Conservation (phyloP, 805 yeast species). For the Cyberlindnera sargentensis region DNA sequence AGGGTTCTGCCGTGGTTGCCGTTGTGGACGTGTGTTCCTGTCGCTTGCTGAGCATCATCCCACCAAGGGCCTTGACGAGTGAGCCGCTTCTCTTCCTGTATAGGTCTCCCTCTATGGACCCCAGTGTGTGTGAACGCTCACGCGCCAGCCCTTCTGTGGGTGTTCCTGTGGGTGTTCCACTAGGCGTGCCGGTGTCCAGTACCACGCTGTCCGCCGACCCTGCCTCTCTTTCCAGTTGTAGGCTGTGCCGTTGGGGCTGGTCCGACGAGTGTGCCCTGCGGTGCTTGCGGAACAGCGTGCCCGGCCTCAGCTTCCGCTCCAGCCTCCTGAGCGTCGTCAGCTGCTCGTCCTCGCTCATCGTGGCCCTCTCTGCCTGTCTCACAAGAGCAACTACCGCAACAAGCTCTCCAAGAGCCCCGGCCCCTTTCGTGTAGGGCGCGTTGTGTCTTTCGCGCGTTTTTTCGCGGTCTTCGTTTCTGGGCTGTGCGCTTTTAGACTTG, state of each 20-base stretch:
- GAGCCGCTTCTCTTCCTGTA: constrained; percentile 30
- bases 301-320: neutral
- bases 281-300: neutral
- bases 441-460: too few relatives aligned
- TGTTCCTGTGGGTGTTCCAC: too few relatives aligned
- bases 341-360: neutral
- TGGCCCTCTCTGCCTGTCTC: neutral
- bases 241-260: neutral
- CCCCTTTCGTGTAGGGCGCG: too few relatives aligned
- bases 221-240: neutral
- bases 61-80: constrained; percentile 31
- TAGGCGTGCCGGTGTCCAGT: too few relatives aligned
- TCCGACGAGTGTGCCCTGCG: neutral
- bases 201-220: too few relatives aligned
- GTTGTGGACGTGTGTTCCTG: neutral
- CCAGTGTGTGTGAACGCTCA: constrained; percentile 21
- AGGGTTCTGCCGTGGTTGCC: neutral
- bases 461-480: too few relatives aligned
- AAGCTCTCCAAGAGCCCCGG: too few relatives aligned
- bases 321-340: neutral
- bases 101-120: constrained; percentile 19
- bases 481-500: too few relatives aligned
- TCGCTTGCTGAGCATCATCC: constrained; percentile 28
- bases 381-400: neutral
- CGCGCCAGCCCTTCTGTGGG: constrained; percentile 12